These are phyloP conservation scores for Blumeriella jaapii DNA, from an alignment of 2,329 filamentous ascomycete species.

Conservation along the genomic window DNA sequence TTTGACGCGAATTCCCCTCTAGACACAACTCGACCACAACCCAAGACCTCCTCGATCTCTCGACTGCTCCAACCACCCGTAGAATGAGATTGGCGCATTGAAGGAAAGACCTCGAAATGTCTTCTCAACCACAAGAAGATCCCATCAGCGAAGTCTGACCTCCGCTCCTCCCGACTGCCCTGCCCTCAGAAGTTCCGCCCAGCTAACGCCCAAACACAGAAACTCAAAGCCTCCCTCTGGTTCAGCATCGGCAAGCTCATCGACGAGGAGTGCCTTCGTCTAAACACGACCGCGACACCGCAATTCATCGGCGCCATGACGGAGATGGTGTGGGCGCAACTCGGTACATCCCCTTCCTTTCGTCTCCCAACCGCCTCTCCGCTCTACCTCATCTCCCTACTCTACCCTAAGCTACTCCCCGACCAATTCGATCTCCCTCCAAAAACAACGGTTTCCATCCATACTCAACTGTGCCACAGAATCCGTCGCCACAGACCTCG, in stretches of 20 bases:
- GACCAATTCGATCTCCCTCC: background rate
- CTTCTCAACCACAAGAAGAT: constrained; percentile 9
- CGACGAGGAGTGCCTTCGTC: constrained; percentile 65
- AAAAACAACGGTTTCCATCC: background rate
- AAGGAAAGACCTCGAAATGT: too few species aligned
- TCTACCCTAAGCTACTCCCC: background rate
- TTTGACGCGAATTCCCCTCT: background rate
- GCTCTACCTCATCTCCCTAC: background rate
- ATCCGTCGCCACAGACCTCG: constrained; percentile 46
- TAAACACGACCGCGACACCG: constrained; percentile 75
- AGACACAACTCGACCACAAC: background rate
- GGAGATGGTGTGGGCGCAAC: constrained; percentile 78
- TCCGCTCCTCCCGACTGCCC: background rate
- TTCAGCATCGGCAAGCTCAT: constrained; percentile 76
- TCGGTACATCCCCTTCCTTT: constrained; percentile 43
- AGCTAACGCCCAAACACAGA: background rate
- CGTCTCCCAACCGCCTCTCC: background rate
- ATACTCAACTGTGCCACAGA: constrained; percentile 28
- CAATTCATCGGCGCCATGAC: constrained; percentile 81
- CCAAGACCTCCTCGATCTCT: background rate
- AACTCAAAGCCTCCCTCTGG: constrained; percentile 62
- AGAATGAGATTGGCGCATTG: too few species aligned
- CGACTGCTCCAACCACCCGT: too few species aligned
- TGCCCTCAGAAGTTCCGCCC: background rate
- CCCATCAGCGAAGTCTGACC: background rate